Evolutionary conservation across 345 rosid genomes (phyloP), one percentile per base, ranked within the genome.

Genomic region (Sapria himalayana): DNA sequence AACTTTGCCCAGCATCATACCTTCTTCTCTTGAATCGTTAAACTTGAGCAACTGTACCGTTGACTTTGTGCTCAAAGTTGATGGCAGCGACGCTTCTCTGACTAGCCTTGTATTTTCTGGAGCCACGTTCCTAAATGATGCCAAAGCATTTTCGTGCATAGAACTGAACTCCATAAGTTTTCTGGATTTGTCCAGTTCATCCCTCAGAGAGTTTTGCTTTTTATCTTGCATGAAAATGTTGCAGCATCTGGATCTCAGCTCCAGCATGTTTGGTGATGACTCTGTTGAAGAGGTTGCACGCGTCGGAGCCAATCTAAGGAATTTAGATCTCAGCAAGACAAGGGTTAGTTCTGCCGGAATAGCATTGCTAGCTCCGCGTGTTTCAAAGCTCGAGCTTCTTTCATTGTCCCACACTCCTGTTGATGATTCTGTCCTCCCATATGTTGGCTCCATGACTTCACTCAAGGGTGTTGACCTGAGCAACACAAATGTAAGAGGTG

Each of bases 1-100:
- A 22, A 53, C 47, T 33, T 50, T 78, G 57, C 92, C 91, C 25
- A 63, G 60, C 42, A 45, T 78, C 45, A n/a, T n/a, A n/a, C n/a
- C n/a, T n/a, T 51, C 71, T 19, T 62, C 73, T 34, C 74, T 86
- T 35, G 78, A 70, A 62, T 70, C 62, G 69, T 65, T 86, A 49
- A 81, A 76, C 59, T 61, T 82, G 82, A 81, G 82, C 49, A 70
- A 72, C 52, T 86, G 94, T 40, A 52, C 57, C 36, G 52, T 86
- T 57, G 46, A 66, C 49, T 66, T 78, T 43, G 14, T 70, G 39
- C 53, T 76, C 50, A 39, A 49, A 42, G 52, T 39, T 9, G 50
- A 47, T 29, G 65, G 57, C 37, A 45, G 48, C 29, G 46, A 62
- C 62, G 67, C 78, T 60, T 65, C 60, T 50, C 61, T 89, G 39